These are phyloP conservation scores for Aspergillus mulundensis DNA, from an alignment of 495 filamentous ascomycete species.

Conservation along the genomic window DNA sequence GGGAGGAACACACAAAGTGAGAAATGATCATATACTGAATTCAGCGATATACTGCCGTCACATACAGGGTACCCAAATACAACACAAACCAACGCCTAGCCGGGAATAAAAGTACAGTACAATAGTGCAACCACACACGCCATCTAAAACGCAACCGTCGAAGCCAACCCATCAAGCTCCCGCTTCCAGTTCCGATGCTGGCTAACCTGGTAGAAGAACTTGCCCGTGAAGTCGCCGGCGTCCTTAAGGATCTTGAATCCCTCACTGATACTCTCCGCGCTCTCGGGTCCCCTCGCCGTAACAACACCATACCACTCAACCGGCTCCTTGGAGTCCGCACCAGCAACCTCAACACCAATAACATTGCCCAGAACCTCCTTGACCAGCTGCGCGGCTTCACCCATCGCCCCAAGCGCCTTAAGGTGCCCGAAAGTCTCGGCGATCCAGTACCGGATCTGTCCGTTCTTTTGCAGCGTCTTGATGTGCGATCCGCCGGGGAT, in stretches of 20 bases:
- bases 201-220: constrained; percentile 61
- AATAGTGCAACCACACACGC: neutral
- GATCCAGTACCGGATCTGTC: constrained; percentile 78
- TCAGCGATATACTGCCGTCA: neutral
- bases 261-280: constrained; percentile 40
- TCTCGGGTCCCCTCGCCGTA: constrained; percentile 30
- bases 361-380: constrained; percentile 45
- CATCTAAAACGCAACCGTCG: constrained; percentile 24
- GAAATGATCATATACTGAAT: neutral
- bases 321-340: constrained; percentile 32
- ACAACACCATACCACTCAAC: constrained; percentile 51
- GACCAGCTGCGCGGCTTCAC: constrained; percentile 66
- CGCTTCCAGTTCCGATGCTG: constrained; percentile 66
- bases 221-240: constrained; percentile 59
- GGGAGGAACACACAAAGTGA: too few species aligned
- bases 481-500: constrained; percentile 71
- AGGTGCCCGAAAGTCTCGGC: constrained; percentile 79
- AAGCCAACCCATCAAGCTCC: constrained; percentile 63
- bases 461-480: constrained; percentile 59
- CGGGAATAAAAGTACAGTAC: neutral
- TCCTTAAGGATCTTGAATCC: constrained; percentile 32
- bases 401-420: constrained; percentile 65
- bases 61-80: neutral
- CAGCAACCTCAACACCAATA: constrained; percentile 52
- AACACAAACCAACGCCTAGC: neutral